Base-by-base conservation (phyloP, 805 yeast species). In the Clavispora fructus region DNA sequence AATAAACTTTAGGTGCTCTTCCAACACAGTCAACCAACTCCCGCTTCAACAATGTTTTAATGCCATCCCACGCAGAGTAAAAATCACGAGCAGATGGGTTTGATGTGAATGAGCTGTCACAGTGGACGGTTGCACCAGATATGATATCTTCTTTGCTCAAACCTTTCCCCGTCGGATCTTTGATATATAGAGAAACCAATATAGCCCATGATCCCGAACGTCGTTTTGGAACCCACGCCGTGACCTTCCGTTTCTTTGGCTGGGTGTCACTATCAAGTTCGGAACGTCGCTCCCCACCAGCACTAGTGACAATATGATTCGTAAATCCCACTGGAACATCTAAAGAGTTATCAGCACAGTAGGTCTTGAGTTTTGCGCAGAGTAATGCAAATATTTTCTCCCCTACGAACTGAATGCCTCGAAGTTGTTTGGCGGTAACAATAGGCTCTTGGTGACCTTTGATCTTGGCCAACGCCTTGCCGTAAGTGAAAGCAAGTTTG, bases 191-290 rank as follows among this genome's bases (percentile, higher is more conserved):
- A 0, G 83, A 82, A 16, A 88, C 50, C 16, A 90, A 56, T 8
- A 90, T 85, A 0, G 94, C 96, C 67, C 87, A 91, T 0, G 87
- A 95, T 1, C 97, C 97, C 0, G 94, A 80, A 31, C 91, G 67
- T 49, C 80, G 79, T 41, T 71, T 74, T 0, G 97, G 97, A 0
- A 89, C 74, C 61, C 86, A 89, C 32, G 64, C 70, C 37, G 44
- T 35, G 29, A 19, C 38, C 35, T 40, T 40, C 40, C 46, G 35
- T 39, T 42, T 52, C 39, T 47, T 42, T 30, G 45, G 28, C 23
- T 47, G 39, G 12, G n/a, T 44, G 6, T 49, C 55, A 17, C 41
- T 16, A 9, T 52, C 56, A 1, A 55, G 47, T 30, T 55, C 54
- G 8, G 30, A 45, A 7, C 19, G 42, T 2, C 56, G 49, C 39